A percentile compares a stretch with the other conserved stretches of the same genome.
Conservation (phyloP, 768 basidiomycete genomes). For the Hypsizygus marmoreus region DNA sequence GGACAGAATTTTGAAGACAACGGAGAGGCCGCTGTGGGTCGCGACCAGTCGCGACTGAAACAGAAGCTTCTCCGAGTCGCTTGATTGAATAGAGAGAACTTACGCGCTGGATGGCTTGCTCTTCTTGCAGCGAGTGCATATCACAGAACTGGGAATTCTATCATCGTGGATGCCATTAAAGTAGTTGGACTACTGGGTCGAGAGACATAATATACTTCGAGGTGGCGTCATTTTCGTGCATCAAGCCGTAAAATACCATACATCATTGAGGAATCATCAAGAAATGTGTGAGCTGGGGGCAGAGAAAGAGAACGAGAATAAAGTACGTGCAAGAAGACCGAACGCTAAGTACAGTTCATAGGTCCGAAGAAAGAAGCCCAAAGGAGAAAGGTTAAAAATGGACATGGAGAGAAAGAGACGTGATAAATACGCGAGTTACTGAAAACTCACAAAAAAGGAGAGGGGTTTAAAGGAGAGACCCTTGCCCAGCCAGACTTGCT, state of each 20-base stretch:
- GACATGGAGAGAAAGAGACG: constrained; percentile 9
- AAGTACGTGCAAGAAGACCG: constrained; percentile 6
- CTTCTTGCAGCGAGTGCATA: no score
- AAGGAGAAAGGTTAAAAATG: constrained; percentile 5
- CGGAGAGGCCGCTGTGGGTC: no score
- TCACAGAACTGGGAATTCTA: no score
- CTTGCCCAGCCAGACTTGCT: no score
- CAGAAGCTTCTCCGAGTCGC: no score
- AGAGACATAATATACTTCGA: constrained; percentile 9
- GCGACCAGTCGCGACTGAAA: no score
- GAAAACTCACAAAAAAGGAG: constrained; percentile 2
- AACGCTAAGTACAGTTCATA: background rate
- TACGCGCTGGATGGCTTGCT: no score
- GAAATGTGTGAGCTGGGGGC: no score
- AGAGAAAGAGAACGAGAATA: constrained; percentile 5
- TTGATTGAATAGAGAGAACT: no score
- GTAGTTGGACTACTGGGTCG: constrained; percentile 1
- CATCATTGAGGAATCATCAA: constrained; percentile 13
- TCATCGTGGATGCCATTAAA: constrained; percentile 6
- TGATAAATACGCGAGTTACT: constrained; percentile 16
- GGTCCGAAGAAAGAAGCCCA: background rate
- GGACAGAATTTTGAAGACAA: no score
- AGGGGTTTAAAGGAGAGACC: constrained; percentile 1
- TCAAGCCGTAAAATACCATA: constrained; percentile 15
- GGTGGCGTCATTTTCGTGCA: constrained; percentile 11